Evolutionary conservation across 2,329 filamentous ascomycete genomes (phyloP), one percentile per base, ranked within the genome.

Genomic region (Colletotrichum cordylinicola): DNA sequence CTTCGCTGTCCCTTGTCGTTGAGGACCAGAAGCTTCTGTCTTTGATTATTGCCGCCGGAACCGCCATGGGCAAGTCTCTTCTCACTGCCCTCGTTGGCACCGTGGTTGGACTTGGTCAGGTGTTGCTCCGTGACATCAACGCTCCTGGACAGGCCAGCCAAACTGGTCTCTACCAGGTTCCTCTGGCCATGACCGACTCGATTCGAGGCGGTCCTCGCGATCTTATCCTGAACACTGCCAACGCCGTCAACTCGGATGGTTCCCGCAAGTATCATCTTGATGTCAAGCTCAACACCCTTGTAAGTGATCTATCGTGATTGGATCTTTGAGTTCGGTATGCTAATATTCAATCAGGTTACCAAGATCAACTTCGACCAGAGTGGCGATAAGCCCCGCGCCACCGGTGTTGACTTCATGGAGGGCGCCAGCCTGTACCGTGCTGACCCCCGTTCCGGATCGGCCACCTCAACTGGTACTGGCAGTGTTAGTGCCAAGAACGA

Each of bases 401-500:
- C 76, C 0, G 84, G 84, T 1, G 80, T 86, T 24, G 79, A 85
- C 37, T 82, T 79, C 31, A 77, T 86, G 13, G 74, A 82, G 24
- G 86, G 86, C 0, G 80, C 84, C 55, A 83, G 81, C 24, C 62
- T 88, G 3, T 89, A 88, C 77, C 81, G 83, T 7, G 87, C 86
- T 1, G 86, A 87, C 79, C 86, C 86, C 7, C 85, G 86, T 8
- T 78, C 80, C 48, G 77, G 75, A 37, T 81, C 82, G 55, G 81
- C 69, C 8, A 58, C 64, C 12, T 16, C 74, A 1, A 64, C 31
- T 5, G 69, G 65, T 4, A 68, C 27, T 8, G 65, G 70, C 2
- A 73, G 65, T 1, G 65, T 52, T 2, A 52, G 24, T 9, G 82
- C 82, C 10, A 80, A 79, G 43, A 83, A 83, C 29, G 89, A 90